Base-by-base conservation (phyloP, 1,284 basidiomycete species). In the Anthracocystis setariae region DNA sequence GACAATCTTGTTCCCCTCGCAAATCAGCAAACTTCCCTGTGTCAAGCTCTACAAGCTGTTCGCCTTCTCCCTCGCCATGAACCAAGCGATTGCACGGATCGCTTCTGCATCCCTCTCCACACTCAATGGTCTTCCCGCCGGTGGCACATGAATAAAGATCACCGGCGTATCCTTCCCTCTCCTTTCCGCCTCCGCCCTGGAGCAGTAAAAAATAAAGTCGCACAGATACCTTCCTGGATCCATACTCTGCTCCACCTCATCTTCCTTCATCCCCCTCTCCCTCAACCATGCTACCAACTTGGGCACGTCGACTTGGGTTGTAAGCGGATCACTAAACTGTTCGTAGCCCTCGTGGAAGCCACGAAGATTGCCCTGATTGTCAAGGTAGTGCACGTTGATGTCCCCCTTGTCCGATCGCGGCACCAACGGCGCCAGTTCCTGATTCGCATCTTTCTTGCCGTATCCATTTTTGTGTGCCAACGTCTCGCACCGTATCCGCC, bases 191-290 rank as follows among this genome's bases (percentile, higher is more conserved):
- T 75, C 66, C 29, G 46, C 53, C n/a, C 63, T 27, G 9, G 70
- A 73, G 23, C 46, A 46, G 24, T 75, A 75, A 35, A 46, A 66
- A 40, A 73, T 61, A 18, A 73, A 75, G 13, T 75, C 73, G 53
- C 73, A 75, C 25, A 75, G 59, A 35, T 69, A 73, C 7, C 69
- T 40, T 2, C 73, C 73, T 5, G 73, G 52, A 33, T 75, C 61
- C 15, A 53, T 39, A 4, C 50, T 56, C 50, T 57, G 51, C 2
- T 60, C 48, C 21, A 68, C 54, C 18, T 63, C 69, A 0, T 13
- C 33, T 0, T 24, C 32, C 25, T 20, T 5, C 38, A 58, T 47
- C 1, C 69, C 69, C 3, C 21, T 25, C 5, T 50, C 23, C 8
- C 51, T 53, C n/a, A 70, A 48, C 53, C 53, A 66, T 0, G 3